Evolutionary conservation across 257 asterid genomes (phyloP), one percentile per base, ranked within the genome.

Genomic region (Craterostigma plantagineum): DNA sequence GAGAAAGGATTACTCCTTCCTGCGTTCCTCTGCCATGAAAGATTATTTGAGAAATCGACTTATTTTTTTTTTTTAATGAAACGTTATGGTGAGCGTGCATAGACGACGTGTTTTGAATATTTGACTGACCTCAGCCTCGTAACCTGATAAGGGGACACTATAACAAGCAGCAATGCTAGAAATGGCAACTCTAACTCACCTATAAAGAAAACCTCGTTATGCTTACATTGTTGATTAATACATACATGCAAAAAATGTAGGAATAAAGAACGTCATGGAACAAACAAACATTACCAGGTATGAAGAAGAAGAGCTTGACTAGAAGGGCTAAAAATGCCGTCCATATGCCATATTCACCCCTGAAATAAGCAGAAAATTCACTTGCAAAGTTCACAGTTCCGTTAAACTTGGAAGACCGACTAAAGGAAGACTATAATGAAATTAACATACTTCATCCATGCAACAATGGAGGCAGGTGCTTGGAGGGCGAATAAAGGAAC

Each of bases 371-470:
- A 23, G 45, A 65, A 56, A n/a, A 49, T 34, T 9, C 1, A 16
- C 11, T 18, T 7, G 14, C 43, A 16, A 16, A 52, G 43, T 12
- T 42, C 9, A 17, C 30, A 9, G n/a, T n/a, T n/a, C n/a, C n/a
- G n/a, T 7, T 40, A 12, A 40, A 40, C 4, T 7, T 11, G 16
- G 16, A 7, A n/a, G 3, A 14, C 45, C n/a, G n/a, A n/a, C n/a
- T n/a, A 40, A n/a, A n/a, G 13, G 16, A 14, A 10, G 10, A 40
- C 4, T 7, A 40, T 7, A 16, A 12, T 38, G 12, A 46, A 45
- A n/a, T n/a, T n/a, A n/a, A n/a, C 82, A 51, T 64, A 87, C 98
- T 65, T 84, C 60, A 82, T 74, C 98, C 95, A 87, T n/a, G 95
- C 56, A 71, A 76, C 62, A 10, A 87, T 45, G 68, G 43, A 57